Conservation (phyloP, 2,329 filamentous ascomycete species). For the Arthrobotrys sinensis region DNA sequence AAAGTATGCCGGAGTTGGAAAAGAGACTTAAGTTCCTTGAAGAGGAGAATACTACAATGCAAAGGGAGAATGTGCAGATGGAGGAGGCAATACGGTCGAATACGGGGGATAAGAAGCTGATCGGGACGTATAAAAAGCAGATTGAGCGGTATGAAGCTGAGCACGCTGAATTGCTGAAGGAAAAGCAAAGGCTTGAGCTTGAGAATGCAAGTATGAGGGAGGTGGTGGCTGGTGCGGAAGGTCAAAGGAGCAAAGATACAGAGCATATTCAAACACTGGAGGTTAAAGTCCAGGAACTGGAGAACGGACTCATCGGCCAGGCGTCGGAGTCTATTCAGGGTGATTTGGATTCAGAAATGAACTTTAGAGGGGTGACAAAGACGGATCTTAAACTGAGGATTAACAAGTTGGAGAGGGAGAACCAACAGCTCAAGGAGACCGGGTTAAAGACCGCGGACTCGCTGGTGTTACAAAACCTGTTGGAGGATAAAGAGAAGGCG, state of each 20-base stretch:
- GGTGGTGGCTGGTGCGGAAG: conserved; percentile 63
- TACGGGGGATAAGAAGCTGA: conserved; percentile 63
- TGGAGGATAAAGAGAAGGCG: conserved; percentile 65
- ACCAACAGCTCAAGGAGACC: conserved; percentile 63
- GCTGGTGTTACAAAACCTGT: conserved; percentile 64
- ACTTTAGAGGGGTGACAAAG: conserved; percentile 64
- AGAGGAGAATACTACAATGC: conserved; percentile 61
- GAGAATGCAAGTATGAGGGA: conserved; percentile 64
- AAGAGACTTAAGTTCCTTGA: conserved; percentile 63
- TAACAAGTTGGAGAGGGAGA: conserved; percentile 64
- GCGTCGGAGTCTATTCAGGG: conserved; percentile 63
- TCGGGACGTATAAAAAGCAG: conserved; percentile 65
- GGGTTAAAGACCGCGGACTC: conserved; percentile 63
- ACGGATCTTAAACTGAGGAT: conserved; percentile 65
- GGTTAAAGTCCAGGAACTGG: conserved; percentile 64
- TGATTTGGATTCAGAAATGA: conserved; percentile 64
- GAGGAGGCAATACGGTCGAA: conserved; percentile 64
- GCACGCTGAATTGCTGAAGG: conserved; percentile 62
- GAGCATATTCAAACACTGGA: conserved; percentile 65
- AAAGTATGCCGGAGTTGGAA: conserved; percentile 65
- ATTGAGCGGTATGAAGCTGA: conserved; percentile 64
- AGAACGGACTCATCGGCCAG: conserved; percentile 64
- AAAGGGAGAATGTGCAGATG: conserved; percentile 57
- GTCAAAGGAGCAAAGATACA: conserved; percentile 64
- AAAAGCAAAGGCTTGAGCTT: conserved; percentile 63